Base-by-base conservation (phyloP, 2,329 filamentous ascomycete genomes). In the Penicillium occitanis region DNA sequence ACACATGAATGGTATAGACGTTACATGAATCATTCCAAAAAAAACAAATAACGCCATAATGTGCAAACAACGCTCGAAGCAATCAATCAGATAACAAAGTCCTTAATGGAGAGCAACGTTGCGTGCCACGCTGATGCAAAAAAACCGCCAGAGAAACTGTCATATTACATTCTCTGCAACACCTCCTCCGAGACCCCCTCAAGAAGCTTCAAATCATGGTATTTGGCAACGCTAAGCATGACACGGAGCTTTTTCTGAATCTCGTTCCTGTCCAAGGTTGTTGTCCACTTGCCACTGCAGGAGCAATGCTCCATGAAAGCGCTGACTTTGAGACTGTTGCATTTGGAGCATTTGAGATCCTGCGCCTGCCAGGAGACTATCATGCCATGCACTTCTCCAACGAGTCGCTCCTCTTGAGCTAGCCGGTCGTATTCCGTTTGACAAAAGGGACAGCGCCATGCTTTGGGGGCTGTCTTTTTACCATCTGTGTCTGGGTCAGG, bases 261-360 rank as follows among this genome's bases (percentile, higher is more conserved):
- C 33, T 91, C 90, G 35, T 85, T 87, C 69, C 85, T 84, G 70
- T 89, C 86, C 67, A 93, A 83, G 22, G 88, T 91, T 70, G 87
- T 87, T 19, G 84, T 85, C 95, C 95, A 99, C 67, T 86, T 86
- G 3, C 95, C 95, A 68, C 91, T 92, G 82, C 95, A 99, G 11
- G 89, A 90, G 79, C 96, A 99, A 78, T 98, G 93, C 77, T 97
- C 94, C 88, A 95, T 93, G 72, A 98, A 96, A 73, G 97, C 94
- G 76, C 97, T 98, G 48, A 91, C 84, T 74, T 92, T 83, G 46
- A 97, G 78, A 3, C 80, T 73, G 50, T 77, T 78, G 72, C 87
- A 89, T 71, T 92, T 92, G 37, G 85, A 87, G 76, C 95, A 99
- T 79, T 92, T 92, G 66, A 98, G 79, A 77, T 99, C 95, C 80